Percentiles rank a stretch among this genome's conserved stretches.
These are phyloP conservation scores for Blastocladiella emersonii DNA, from an alignment of 371 early-diverging fungal genomes.

Conservation along the genomic window DNA sequence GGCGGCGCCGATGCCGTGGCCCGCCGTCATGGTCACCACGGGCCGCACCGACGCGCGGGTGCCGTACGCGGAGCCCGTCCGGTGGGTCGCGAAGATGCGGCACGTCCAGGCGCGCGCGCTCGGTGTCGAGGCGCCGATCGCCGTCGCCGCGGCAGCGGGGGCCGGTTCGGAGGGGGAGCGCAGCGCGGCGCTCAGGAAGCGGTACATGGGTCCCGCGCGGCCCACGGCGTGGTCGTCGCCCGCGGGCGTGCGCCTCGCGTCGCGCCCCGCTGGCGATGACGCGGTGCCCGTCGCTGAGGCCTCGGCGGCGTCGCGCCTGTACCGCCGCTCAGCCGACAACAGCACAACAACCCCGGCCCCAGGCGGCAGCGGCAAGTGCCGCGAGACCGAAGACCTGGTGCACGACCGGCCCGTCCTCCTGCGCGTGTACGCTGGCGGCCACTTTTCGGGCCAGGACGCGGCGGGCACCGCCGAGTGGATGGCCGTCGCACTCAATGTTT, in stretches of 20 bases:
- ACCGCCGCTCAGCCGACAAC: background rate
- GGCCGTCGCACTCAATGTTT: background rate
- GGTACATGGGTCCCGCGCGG: too few relatives aligned
- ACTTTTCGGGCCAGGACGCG: background rate
- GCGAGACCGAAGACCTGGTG: background rate
- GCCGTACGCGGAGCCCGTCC: slow-evolving; percentile 33
- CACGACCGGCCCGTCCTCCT: background rate
- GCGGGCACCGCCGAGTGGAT: background rate
- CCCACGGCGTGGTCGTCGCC: background rate
- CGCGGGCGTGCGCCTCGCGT: too few relatives aligned
- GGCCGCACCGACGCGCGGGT: slow-evolving; percentile 33
- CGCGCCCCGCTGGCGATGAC: background rate
- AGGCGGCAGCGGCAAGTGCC: too few relatives aligned
- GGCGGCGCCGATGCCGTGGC: slow-evolving; percentile 8
- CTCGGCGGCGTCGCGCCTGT: background rate
- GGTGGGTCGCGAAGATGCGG: slow-evolving; percentile 35
- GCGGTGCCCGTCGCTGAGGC: background rate
- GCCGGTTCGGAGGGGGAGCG: too few relatives aligned
- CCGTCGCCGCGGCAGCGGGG: too few relatives aligned
- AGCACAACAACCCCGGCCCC: background rate
- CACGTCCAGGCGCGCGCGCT: slow-evolving; percentile 17
- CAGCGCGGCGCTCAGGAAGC: too few relatives aligned
- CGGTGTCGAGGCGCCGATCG: background rate
- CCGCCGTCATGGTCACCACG: slow-evolving; percentile 24
- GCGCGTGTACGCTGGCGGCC: background rate